Evolutionary conservation across 768 basidiomycete genomes (phyloP), one percentile per base, ranked within the genome.

Genomic region (Kwoniella pini): DNA sequence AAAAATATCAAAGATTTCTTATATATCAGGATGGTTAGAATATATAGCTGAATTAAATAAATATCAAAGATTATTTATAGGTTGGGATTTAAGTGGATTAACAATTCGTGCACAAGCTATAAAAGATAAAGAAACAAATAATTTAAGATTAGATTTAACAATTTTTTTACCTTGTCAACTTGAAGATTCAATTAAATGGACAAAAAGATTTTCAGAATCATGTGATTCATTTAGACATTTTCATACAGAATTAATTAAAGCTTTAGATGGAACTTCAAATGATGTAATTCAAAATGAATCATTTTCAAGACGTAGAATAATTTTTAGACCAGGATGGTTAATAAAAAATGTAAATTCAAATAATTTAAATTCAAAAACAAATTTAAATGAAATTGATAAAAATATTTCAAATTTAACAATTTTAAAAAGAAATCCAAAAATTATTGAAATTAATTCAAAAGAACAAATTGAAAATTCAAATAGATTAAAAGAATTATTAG

Each of bases 311-410:
- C 40, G 62, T 22, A 28, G 62, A 26, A 9, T 64, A 17, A 53
- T 64, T 31, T 58, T 64, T 17, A 28, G 62, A 22, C 62, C 62
- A 1, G 62, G 62, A 27, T 64, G 57, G 51, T 59, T 51, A 9
- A 38, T 59, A n/a, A 21, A 45, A 3, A 57, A 57, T 12, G 49
- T 64, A 31, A 57, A 64, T 27, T 2, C 15, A 7, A 28, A 48
- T 15, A 54, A 53, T 3, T 44, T 43, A 12, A 5, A 10, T 17
- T 26, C 52, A 40, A 27, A 39, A 3, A 28, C 31, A 15, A 36
- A 36, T 17, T 13, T 19, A 6, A 19, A 42, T 42, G 33, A 15
- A 43, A 22, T 33, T 12, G 59, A 53, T 22, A 15, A 60, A 39
- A 30, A 19, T 13, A 36, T 61, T 13, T 51, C 56, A 4, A 56